Evolutionary conservation across 495 filamentous ascomycete species (phyloP).

Genomic region (Lindgomyces ingoldianus): DNA sequence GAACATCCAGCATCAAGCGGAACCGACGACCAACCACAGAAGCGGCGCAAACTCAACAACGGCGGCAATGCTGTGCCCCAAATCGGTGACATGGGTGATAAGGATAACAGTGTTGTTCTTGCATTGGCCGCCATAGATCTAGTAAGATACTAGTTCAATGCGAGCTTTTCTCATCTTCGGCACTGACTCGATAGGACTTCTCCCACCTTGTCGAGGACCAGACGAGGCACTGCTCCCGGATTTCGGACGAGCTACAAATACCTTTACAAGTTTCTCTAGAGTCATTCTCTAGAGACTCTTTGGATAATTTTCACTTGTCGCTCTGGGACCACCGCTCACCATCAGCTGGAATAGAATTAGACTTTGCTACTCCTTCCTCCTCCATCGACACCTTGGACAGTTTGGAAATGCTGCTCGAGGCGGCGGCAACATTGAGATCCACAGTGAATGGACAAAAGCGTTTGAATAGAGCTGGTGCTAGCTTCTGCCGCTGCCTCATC

Average conservation of each 20-base stretch:
- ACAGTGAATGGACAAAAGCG: conserved; percentile 11
- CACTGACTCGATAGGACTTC: background rate
- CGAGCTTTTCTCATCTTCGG: background rate
- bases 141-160: background rate
- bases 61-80: background rate
- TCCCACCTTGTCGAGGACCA: background rate
- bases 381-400: conserved; percentile 9
- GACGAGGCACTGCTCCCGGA: background rate
- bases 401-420: conserved; percentile 16
- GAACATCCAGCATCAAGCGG: background rate
- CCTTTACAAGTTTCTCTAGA: conserved; percentile 20
- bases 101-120: background rate
- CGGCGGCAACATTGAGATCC: conserved; percentile 4
- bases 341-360: conserved; percentile 6
- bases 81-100: background rate
- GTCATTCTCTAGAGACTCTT: conserved; percentile 1
- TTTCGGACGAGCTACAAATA: background rate
- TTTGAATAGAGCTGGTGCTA: background rate
- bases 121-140: background rate
- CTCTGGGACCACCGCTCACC: conserved; percentile 3
- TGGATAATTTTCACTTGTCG: conserved; percentile 15
- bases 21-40: background rate
- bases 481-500: conserved; percentile 22
- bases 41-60: background rate
- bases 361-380: conserved; percentile 1